Evolutionary conservation across 2,329 filamentous ascomycete species (phyloP).

Genomic region (Lasiodiplodia citricola): DNA sequence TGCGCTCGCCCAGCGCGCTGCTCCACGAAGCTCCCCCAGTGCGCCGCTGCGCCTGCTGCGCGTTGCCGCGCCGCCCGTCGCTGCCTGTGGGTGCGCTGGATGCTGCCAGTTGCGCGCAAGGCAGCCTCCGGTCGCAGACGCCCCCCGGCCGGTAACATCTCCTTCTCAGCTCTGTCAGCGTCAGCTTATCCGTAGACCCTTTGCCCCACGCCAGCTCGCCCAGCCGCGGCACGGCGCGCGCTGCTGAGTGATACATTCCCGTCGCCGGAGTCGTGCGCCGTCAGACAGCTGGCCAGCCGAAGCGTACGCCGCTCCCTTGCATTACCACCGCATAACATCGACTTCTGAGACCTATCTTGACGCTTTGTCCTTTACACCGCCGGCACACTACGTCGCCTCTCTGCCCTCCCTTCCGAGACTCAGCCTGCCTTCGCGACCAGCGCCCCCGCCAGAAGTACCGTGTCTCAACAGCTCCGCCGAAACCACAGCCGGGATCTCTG

Average conservation of each 20-base stretch:
- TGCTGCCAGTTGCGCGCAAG: conserved; percentile 27
- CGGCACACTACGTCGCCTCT: not conserved
- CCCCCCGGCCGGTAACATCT: conserved; percentile 15
- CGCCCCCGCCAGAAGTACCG: not conserved
- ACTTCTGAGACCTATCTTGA: conserved; percentile 24
- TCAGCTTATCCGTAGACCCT: conserved; percentile 26
- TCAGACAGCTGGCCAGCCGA: conserved; percentile 17
- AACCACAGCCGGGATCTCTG: conserved; percentile 18
- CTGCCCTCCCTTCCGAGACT: not conserved
- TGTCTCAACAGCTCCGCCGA: conserved; percentile 19
- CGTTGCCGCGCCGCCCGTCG: conserved; percentile 21
- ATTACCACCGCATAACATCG: conserved; percentile 23
- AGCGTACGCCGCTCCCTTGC: conserved; percentile 23
- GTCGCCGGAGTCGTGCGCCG: conserved; percentile 21
- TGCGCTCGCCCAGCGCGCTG: not conserved
- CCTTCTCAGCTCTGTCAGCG: conserved; percentile 23
- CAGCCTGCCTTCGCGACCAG: conserved; percentile 2
- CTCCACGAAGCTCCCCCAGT: not conserved
- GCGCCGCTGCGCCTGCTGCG: conserved; percentile 22
- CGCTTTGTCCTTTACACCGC: conserved; percentile 27
- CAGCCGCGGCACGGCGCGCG: conserved; percentile 23
- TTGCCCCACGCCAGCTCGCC: conserved; percentile 4
- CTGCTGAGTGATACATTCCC: conserved; percentile 27
- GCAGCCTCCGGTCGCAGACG: conserved; percentile 21
- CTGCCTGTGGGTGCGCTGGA: conserved; percentile 22